These are phyloP conservation scores for Incumbomyces lentus DNA, from an alignment of 2,329 filamentous ascomycete genomes.

Conservation along the genomic window DNA sequence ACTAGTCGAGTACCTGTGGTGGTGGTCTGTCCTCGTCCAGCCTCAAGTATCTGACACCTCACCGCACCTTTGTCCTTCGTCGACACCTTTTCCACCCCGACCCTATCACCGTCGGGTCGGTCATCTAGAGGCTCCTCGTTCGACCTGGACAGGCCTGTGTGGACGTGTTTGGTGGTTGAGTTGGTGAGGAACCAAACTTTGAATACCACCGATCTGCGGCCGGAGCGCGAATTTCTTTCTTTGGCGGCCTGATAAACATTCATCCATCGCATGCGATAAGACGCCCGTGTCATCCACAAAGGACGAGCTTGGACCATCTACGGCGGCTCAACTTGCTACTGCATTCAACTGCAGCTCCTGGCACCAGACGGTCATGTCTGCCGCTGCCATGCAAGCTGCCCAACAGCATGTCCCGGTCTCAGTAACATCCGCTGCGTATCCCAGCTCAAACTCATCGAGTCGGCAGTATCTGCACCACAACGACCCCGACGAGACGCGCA, in stretches of 20 bases:
- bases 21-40: too few species aligned
- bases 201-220: neutral
- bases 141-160: too few species aligned
- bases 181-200: neutral
- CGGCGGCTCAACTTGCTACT: neutral
- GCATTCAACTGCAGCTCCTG: neutral
- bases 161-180: too few species aligned
- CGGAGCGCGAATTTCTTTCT: neutral
- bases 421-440: constrained; percentile 3
- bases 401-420: constrained; percentile 5
- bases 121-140: too few species aligned
- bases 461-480: constrained; percentile 3
- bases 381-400: constrained; percentile 9
- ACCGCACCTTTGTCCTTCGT: too few species aligned
- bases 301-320: constrained; percentile 4
- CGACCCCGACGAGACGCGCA: neutral
- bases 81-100: too few species aligned
- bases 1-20: too few species aligned
- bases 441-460: neutral
- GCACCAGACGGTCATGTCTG: constrained; percentile 5
- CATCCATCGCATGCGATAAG: constrained; percentile 3
- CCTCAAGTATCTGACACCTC: too few species aligned
- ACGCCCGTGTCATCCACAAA: neutral
- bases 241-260: constrained; percentile 1
- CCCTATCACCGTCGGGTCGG: too few species aligned